Conservation (phyloP, 2,329 filamentous ascomycete genomes). For the Pseudogymnoascus sp. region DNA sequence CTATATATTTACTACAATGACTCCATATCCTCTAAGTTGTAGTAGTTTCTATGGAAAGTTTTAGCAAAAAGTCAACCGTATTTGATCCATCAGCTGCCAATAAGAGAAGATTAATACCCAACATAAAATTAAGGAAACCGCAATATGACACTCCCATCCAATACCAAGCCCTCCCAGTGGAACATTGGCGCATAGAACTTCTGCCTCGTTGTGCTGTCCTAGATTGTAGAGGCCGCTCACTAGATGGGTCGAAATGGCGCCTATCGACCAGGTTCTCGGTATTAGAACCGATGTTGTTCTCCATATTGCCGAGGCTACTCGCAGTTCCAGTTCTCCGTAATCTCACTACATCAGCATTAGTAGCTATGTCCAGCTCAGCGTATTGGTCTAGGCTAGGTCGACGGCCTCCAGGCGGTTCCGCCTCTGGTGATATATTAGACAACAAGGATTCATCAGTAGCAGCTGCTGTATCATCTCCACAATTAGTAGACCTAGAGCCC, state of each 20-base stretch:
- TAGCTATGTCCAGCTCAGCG: neutral
- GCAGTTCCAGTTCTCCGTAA: neutral
- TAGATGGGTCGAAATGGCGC: neutral
- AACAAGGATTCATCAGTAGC: neutral
- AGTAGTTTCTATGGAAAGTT: no score
- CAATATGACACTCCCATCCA: no score
- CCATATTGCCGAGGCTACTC: neutral
- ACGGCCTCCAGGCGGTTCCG: neutral
- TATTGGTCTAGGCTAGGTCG: neutral
- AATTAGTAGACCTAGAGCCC: neutral
- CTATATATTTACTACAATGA: no score
- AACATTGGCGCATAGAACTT: neutral
- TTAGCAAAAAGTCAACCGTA: no score
- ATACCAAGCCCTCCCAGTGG: no score
- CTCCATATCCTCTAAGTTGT: no score
- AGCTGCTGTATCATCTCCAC: neutral
- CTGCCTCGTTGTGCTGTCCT: neutral
- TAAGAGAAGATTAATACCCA: no score
- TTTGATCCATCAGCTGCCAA: no score
- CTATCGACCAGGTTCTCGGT: neutral
- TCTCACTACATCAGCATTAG: neutral
- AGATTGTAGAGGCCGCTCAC: neutral
- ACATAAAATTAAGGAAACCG: no score
- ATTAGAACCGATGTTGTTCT: neutral
- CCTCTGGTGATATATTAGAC: neutral